A percentile compares a stretch with the other conserved stretches of the same genome.
Evolutionary conservation across 148 eudicot species (phyloP).

Genomic region (Vaccinium macrocarpon): DNA sequence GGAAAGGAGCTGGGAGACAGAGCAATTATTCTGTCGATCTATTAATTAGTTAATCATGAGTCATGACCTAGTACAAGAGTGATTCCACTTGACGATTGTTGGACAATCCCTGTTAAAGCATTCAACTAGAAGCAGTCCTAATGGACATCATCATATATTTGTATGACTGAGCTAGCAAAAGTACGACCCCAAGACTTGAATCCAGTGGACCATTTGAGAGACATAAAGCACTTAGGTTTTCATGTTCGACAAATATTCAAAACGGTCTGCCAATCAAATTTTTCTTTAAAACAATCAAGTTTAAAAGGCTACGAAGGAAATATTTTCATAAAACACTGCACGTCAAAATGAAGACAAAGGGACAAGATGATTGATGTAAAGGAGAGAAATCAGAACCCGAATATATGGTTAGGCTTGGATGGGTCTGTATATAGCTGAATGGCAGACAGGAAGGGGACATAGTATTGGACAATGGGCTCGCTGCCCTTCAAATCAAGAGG

Average conservation of each 20-base stretch:
- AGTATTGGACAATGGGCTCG: slow-evolving; percentile 86
- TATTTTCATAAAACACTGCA: neutral
- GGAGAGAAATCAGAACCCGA: slow-evolving; percentile 10
- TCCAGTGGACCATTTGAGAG: no score
- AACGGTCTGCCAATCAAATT: no score
- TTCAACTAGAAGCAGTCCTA: neutral
- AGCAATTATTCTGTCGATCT: neutral
- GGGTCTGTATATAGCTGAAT: slow-evolving; percentile 83
- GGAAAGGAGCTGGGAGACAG: neutral
- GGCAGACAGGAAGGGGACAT: slow-evolving; percentile 85
- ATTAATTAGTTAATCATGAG: neutral
- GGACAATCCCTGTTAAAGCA: neutral
- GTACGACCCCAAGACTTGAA: no score
- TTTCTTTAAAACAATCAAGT: neutral
- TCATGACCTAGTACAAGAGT: neutral
- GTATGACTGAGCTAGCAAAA: no score
- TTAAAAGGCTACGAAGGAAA: neutral
- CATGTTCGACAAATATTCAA: neutral
- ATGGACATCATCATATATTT: neutral
- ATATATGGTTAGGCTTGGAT: slow-evolving; percentile 41
- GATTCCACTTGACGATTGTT: neutral
- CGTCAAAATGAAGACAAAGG: neutral
- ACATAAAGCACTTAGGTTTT: neutral
- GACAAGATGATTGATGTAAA: neutral
- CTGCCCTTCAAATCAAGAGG: slow-evolving; percentile 71